phyloP scores from a whole-genome alignment of 805 yeast genomes.

The Dipodascus geniculatus region DNA sequence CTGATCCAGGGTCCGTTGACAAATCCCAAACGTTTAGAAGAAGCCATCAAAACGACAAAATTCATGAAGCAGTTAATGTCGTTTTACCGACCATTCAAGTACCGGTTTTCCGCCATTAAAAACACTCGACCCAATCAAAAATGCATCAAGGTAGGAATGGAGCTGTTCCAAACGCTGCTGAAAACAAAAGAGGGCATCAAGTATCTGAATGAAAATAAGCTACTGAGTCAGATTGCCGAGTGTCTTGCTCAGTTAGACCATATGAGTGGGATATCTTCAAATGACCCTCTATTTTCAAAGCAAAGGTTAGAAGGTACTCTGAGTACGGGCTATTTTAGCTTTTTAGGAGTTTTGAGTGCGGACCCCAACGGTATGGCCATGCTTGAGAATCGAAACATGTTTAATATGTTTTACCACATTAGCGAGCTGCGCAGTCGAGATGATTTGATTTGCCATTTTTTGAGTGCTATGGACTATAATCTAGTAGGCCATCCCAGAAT shows the following conservation, averaged over 20 bases:
- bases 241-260: slow-evolving; percentile 80
- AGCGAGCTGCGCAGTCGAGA: slow-evolving; percentile 43
- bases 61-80: slow-evolving; percentile 75
- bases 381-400: slow-evolving; percentile 73
- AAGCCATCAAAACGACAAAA: slow-evolving; percentile 64
- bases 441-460: slow-evolving; percentile 42
- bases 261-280: slow-evolving; percentile 56
- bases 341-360: slow-evolving; percentile 62
- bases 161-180: slow-evolving; percentile 53
- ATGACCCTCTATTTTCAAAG: slow-evolving; percentile 62
- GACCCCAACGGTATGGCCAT: slow-evolving; percentile 52
- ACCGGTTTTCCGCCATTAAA: slow-evolving; percentile 51
- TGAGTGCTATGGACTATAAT: slow-evolving; percentile 51
- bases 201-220: slow-evolving; percentile 61
- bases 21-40: slow-evolving; percentile 64
- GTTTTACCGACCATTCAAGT: slow-evolving; percentile 85
- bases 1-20: slow-evolving; percentile 74
- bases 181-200: slow-evolving; percentile 53
- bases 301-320: slow-evolving; percentile 49
- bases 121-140: slow-evolving; percentile 39
- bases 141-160: slow-evolving; percentile 65
- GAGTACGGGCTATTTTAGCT: slow-evolving; percentile 63
- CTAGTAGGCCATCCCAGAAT: slow-evolving; percentile 56
- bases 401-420: slow-evolving; percentile 67
- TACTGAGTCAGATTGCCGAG: slow-evolving; percentile 81